phyloP scores from a whole-genome alignment of 2,329 filamentous ascomycete species.

The Neonectria magnoliae region DNA sequence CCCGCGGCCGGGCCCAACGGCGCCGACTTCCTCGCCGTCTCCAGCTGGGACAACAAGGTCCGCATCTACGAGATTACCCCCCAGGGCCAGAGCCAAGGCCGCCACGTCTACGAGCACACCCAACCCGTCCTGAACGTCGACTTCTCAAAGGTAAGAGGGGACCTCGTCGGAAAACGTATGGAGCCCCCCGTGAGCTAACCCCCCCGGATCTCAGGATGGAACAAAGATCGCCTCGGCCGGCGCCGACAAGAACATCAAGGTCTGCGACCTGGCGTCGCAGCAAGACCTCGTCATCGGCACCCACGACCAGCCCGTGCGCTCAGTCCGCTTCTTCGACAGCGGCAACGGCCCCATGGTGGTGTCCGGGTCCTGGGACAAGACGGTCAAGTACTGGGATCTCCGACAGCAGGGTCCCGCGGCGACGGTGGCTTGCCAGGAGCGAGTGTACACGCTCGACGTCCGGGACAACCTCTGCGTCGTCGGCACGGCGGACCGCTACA shows the following conservation, averaged over 20 bases:
- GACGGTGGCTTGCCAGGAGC: slow-evolving; percentile 75
- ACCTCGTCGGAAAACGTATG: background rate
- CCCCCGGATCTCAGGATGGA: slow-evolving; percentile 73
- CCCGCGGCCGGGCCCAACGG: slow-evolving; percentile 57
- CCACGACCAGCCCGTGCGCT: slow-evolving; percentile 85
- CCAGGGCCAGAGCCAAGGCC: slow-evolving; percentile 82
- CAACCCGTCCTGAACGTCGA: slow-evolving; percentile 85
- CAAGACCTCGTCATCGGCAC: slow-evolving; percentile 79
- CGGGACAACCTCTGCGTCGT: slow-evolving; percentile 88
- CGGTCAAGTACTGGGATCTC: slow-evolving; percentile 89
- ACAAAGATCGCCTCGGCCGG: slow-evolving; percentile 87
- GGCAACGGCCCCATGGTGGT: slow-evolving; percentile 82
- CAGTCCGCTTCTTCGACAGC: slow-evolving; percentile 80
- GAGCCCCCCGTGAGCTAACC: slow-evolving; percentile 15
- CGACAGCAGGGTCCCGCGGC: slow-evolving; percentile 73
- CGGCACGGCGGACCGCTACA: slow-evolving; percentile 93
- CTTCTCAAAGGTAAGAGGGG: slow-evolving; percentile 81
- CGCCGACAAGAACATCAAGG: slow-evolving; percentile 89
- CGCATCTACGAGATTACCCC: slow-evolving; percentile 91
- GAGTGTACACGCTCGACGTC: slow-evolving; percentile 92
- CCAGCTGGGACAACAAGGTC: slow-evolving; percentile 98
- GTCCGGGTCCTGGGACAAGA: slow-evolving; percentile 93
- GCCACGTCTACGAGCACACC: slow-evolving; percentile 86
- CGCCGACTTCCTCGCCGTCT: slow-evolving; percentile 83
- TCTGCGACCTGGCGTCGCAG: slow-evolving; percentile 81